Percentiles rank a stretch among this genome's conserved stretches.
Evolutionary conservation across 106 monocot genomes (phyloP).

Genomic region (Phalaenopsis equestris): DNA sequence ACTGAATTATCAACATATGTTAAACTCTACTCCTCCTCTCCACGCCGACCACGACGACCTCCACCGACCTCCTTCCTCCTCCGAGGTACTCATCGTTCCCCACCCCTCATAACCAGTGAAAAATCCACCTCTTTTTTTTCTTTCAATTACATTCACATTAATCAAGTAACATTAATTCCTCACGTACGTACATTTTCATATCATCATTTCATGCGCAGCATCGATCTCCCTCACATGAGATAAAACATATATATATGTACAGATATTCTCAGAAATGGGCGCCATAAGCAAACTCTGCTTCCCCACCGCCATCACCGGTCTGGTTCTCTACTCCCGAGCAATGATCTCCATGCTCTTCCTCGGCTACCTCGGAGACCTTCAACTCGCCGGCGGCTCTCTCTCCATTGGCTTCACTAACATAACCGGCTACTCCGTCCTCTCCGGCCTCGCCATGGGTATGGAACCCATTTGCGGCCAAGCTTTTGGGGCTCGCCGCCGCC

Average conservation of each 20-base stretch:
- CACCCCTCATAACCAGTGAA: neutral
- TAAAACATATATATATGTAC: constrained; percentile 1
- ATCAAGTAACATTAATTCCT: neutral
- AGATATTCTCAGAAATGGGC: constrained; percentile 64
- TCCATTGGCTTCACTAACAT: constrained; percentile 93
- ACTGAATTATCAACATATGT: too few species aligned
- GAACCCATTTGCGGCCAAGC: constrained; percentile 98
- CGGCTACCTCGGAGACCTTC: constrained; percentile 70
- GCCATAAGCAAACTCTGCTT: constrained; percentile 59
- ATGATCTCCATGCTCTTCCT: constrained; percentile 97
- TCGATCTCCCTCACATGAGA: neutral
- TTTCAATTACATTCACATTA: neutral
- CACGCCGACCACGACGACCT: constrained; percentile 15
- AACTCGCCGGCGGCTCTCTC: constrained; percentile 83
- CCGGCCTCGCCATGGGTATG: constrained; percentile 92
- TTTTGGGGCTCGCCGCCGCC: constrained; percentile 65
- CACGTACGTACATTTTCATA: neutral
- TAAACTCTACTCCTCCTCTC: neutral
- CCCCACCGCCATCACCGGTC: constrained; percentile 71
- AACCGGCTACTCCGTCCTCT: constrained; percentile 92
- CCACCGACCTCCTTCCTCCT: constrained; percentile 34
- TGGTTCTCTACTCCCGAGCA: constrained; percentile 80
- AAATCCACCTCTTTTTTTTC: neutral
- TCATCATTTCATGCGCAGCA: neutral
- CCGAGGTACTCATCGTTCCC: constrained; percentile 24